phyloP scores from a whole-genome alignment of 1,139 yeast species.

The Meyerozyma elateridarum region DNA sequence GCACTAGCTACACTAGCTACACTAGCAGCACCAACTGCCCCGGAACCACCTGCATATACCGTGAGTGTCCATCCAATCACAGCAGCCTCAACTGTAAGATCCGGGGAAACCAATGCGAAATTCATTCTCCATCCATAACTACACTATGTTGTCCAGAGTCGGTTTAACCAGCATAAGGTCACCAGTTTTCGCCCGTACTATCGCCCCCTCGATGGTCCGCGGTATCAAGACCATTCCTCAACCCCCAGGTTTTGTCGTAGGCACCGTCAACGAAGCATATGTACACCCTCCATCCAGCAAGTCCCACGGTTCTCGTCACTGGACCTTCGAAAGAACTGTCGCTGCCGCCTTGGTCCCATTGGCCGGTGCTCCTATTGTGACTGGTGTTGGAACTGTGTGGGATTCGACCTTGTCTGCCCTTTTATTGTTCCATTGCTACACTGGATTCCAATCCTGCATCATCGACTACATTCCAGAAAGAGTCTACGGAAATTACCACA shows the following conservation, averaged over 20 bases:
- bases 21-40: too few relatives aligned
- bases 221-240: conserved; percentile 52
- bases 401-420: conserved; percentile 57
- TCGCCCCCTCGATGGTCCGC: conserved; percentile 17
- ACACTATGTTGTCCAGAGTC: conserved; percentile 23
- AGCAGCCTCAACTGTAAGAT: conserved; percentile 12
- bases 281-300: conserved; percentile 52
- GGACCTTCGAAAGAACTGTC: conserved; percentile 64
- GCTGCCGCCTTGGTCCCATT: conserved; percentile 61
- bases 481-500: conserved; percentile 66
- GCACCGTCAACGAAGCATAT: conserved; percentile 73
- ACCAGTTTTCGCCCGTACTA: conserved; percentile 8
- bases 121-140: conserved; percentile 3
- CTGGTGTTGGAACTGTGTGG: conserved; percentile 47
- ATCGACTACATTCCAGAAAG: conserved; percentile 73
- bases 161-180: conserved; percentile 21
- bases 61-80: conserved; percentile 14
- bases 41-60: too few relatives aligned
- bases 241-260: conserved; percentile 73
- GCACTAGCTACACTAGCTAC: too few relatives aligned
- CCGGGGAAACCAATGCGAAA: conserved; percentile 10
- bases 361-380: conserved; percentile 56
- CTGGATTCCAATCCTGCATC: conserved; percentile 75
- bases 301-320: conserved; percentile 64
- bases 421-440: conserved; percentile 58